phyloP scores from a whole-genome alignment of 805 yeast genomes.

The Metschnikowia amazonensis region DNA sequence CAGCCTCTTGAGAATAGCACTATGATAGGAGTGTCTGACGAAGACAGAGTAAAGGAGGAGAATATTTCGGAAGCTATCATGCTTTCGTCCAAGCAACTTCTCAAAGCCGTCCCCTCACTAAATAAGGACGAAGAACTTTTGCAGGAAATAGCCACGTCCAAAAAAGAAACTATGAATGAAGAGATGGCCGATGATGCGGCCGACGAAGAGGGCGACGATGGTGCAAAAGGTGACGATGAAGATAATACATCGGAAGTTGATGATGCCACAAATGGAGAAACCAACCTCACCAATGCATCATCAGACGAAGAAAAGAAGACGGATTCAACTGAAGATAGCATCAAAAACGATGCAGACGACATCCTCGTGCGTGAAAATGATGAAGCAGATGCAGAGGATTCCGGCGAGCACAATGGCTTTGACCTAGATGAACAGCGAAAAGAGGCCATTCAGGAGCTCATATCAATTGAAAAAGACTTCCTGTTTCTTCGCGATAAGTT shows the following conservation, averaged over 20 bases:
- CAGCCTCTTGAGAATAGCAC: slow-evolving; percentile 2
- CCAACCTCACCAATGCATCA: neutral
- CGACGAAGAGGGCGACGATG: slow-evolving; percentile 11
- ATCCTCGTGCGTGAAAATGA: slow-evolving; percentile 12
- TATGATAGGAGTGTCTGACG: neutral
- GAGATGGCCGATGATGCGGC: slow-evolving; percentile 23
- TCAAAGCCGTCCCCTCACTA: slow-evolving; percentile 1
- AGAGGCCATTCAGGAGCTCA: slow-evolving; percentile 67
- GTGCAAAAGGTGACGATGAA: slow-evolving; percentile 7
- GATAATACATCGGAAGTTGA: slow-evolving; percentile 3
- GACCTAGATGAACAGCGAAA: slow-evolving; percentile 44
- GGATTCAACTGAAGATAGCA: slow-evolving; percentile 13
- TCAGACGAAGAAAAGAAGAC: neutral
- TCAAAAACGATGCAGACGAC: slow-evolving; percentile 18
- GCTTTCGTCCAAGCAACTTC: slow-evolving; percentile 1
- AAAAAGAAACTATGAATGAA: slow-evolving; percentile 15
- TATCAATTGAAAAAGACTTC: slow-evolving; percentile 79
- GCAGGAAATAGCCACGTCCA: neutral
- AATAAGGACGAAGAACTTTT: neutral
- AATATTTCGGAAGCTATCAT: slow-evolving; percentile 1
- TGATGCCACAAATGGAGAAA: slow-evolving; percentile 1
- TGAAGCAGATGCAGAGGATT: slow-evolving; percentile 1
- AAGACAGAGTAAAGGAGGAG: neutral
- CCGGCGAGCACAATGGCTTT: slow-evolving; percentile 7
- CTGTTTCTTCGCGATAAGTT: slow-evolving; percentile 81